Evolutionary conservation across 257 asterid species (phyloP), one percentile per base, ranked within the genome.

Genomic region (Nicotiana sylvestris): DNA sequence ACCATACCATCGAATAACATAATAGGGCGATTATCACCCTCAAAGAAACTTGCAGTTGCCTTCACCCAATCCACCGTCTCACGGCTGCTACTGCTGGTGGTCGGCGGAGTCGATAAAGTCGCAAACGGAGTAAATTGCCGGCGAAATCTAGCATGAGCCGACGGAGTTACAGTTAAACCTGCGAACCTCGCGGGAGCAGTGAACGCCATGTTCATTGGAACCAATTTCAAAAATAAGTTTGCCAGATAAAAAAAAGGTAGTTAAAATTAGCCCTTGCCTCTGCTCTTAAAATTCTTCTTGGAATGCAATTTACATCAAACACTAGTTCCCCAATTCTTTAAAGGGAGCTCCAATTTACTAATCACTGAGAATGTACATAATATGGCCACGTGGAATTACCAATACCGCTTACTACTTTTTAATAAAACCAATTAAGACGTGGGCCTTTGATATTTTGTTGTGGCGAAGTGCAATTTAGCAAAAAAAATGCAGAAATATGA

Each of bases 1-100:
- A 82, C 13, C 29, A 66, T 91, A 93, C 98, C 98, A 84, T 95
- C 98, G 81, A 95, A 95, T 68, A 95, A 84, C 98, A 95, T 93
- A 87, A 95, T 95, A 12, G 98, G 98, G 60, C 98, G 94, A 58
- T 94, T 87, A 86, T 95, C 98, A 83, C 82, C 88, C 56, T 90
- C 91, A 89, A 93, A 95, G 89, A 89, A 95, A 86, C 82, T 87
- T 18, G 90, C 74, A 60, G 97, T 92, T 85, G 92, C 97, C 89
- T 91, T 87, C 72, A 81, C 91, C 93, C 93, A 93, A 84, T 91
- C 95, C 85, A 89, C 83, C 62, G 84, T 81, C 6, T 83, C 39
- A 76, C 80, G 64, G 80, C 46, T 30, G 16, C 85, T 86, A 16
- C 87, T 78, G 3, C 89, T 90, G 72, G 80, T 80, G 72, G 32